These are phyloP conservation scores for Phytophthora citrophthora DNA, from an alignment of 352 stramenopile species.

Conservation along the genomic window DNA sequence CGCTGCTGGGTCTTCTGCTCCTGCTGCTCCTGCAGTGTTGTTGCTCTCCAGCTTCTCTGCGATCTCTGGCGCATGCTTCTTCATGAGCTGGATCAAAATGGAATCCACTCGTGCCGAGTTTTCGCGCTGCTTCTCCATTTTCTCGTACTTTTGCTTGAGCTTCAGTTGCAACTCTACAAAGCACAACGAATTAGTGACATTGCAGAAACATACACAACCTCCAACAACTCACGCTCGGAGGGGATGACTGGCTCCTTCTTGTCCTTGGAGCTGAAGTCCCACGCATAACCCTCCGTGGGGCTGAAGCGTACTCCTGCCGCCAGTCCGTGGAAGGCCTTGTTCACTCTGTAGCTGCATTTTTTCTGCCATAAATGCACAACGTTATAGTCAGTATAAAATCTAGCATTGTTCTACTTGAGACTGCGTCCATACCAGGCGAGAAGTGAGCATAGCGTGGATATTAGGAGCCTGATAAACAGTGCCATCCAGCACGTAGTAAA, in stretches of 20 bases:
- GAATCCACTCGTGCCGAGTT: constrained; percentile 83
- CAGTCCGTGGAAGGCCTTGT: constrained; percentile 83
- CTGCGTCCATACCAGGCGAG: constrained; percentile 64
- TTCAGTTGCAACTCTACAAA: constrained; percentile 78
- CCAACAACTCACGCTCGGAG: constrained; percentile 50
- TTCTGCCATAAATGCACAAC: constrained; percentile 49
- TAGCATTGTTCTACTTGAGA: neutral
- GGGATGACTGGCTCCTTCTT: constrained; percentile 88
- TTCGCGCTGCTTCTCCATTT: constrained; percentile 87
- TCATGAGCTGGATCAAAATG: constrained; percentile 87
- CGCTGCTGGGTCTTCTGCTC: constrained; percentile 10
- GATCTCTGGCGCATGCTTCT: constrained; percentile 87
- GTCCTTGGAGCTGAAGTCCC: constrained; percentile 88
- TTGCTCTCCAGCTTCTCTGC: constrained; percentile 75
- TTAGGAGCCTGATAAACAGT: constrained; percentile 89
- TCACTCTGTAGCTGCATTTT: constrained; percentile 88
- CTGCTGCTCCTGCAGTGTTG: constrained; percentile 12
- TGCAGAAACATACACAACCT: too few relatives aligned
- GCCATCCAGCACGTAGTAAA: constrained; percentile 91
- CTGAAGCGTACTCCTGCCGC: constrained; percentile 84
- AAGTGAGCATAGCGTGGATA: constrained; percentile 90
- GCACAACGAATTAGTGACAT: constrained; percentile 1
- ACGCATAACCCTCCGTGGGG: constrained; percentile 84
- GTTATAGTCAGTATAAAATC: neutral
- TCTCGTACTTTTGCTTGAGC: constrained; percentile 89